A percentile compares a stretch with the other conserved stretches of the same genome.
phyloP scores from a whole-genome alignment of 1,284 basidiomycete species.

The Amylostereum chailletii region DNA sequence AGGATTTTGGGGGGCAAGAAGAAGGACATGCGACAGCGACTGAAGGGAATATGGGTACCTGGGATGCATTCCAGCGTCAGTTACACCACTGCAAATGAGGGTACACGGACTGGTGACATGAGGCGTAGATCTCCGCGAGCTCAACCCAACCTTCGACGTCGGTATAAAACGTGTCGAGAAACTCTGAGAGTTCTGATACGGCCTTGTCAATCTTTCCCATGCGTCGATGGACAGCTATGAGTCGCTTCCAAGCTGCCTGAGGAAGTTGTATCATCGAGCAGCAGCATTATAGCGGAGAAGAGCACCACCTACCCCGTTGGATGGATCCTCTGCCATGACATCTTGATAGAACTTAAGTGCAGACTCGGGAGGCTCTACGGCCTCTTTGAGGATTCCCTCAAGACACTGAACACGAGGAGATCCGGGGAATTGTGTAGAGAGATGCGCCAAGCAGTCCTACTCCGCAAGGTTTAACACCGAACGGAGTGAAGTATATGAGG shows the following conservation, averaged over 20 bases:
- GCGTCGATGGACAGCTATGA: slow-evolving; percentile 63
- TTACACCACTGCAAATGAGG: neutral
- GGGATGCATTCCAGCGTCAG: neutral
- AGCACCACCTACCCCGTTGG: slow-evolving; percentile 41
- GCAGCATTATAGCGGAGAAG: neutral
- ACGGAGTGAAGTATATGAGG: slow-evolving; percentile 13
- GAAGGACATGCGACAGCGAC: slow-evolving; percentile 72
- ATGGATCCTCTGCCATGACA: slow-evolving; percentile 60
- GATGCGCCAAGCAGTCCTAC: slow-evolving; percentile 58
- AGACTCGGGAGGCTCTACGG: slow-evolving; percentile 50
- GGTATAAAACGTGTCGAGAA: slow-evolving; percentile 89
- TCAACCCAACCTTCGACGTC: slow-evolving; percentile 92
- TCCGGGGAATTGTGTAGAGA: slow-evolving; percentile 67
- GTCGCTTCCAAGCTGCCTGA: slow-evolving; percentile 78
- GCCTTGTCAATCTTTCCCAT: slow-evolving; percentile 57
- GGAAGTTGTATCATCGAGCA: neutral
- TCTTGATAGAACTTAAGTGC: slow-evolving; percentile 66
- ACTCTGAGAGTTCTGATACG: slow-evolving; percentile 67
- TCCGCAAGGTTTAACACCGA: neutral
- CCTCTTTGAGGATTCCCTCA: slow-evolving; percentile 83
- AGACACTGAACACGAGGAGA: slow-evolving; percentile 81
- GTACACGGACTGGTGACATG: slow-evolving; percentile 61
- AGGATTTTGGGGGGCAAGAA: slow-evolving; percentile 80
- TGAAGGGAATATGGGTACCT: slow-evolving; percentile 65
- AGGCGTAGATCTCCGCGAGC: slow-evolving; percentile 83